phyloP scores from a whole-genome alignment of 306 rosid species.

The Acacia acuminata region DNA sequence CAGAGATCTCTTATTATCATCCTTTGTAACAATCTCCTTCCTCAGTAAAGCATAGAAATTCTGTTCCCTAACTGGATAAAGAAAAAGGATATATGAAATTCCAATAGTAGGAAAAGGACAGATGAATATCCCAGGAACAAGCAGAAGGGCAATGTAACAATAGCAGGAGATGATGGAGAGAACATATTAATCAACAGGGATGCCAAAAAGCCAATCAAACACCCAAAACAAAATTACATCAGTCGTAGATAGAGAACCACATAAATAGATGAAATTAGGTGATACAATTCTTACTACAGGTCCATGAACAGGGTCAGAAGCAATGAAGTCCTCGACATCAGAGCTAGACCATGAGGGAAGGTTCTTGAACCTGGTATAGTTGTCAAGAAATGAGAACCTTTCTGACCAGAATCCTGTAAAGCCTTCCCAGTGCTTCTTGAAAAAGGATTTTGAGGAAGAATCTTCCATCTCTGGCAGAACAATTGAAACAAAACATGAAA shows the following conservation, averaged over 20 bases:
- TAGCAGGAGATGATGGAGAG: not conserved
- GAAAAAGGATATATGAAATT: not conserved
- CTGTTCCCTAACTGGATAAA: not conserved
- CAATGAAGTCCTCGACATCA: conserved; percentile 61
- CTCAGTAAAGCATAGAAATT: not conserved
- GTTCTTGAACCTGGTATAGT: conserved; percentile 46
- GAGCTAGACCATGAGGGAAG: conserved; percentile 58
- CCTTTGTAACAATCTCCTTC: not conserved
- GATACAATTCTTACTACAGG: conserved; percentile 38
- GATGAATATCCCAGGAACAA: not conserved
- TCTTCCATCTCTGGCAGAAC: conserved; percentile 31
- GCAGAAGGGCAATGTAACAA: not conserved
- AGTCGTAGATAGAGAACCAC: not conserved
- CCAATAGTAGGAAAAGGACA: not conserved
- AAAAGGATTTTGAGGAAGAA: conserved; percentile 41
- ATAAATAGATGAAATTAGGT: not conserved
- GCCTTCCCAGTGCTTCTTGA: conserved; percentile 47
- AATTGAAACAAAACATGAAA: not conserved
- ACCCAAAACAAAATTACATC: not conserved
- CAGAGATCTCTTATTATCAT: not conserved
- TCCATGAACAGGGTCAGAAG: conserved; percentile 62
- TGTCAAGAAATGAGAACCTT: conserved; percentile 49
- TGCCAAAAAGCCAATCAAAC: not conserved
- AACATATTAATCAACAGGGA: not conserved
- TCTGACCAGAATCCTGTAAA: conserved; percentile 58